Conservation (phyloP, 2,329 filamentous ascomycete species). For the Daldinia sp. region DNA sequence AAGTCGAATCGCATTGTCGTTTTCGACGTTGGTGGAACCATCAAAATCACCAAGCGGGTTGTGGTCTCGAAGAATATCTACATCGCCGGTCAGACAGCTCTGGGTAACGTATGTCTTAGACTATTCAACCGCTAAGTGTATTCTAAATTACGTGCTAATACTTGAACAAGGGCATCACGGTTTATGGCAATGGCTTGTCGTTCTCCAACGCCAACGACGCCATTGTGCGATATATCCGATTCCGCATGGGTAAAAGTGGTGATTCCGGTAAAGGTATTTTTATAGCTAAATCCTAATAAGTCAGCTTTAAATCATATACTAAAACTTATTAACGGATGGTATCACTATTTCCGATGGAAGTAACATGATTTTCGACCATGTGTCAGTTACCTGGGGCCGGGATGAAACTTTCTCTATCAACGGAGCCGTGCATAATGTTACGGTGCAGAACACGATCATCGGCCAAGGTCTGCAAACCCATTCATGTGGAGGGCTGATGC, state of each 20-base stretch:
- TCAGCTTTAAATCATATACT: not conserved
- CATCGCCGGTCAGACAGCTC: conserved; percentile 61
- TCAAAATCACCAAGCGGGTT: conserved; percentile 56
- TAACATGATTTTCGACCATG: conserved; percentile 65
- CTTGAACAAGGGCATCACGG: conserved; percentile 52
- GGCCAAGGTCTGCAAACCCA: conserved; percentile 62
- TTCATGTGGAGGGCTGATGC: conserved; percentile 60
- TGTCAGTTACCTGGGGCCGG: conserved; percentile 62
- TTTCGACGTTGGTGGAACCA: conserved; percentile 59
- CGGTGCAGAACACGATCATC: conserved; percentile 62
- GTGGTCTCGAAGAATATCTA: conserved; percentile 57
- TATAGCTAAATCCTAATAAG: not conserved
- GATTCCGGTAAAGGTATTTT: conserved; percentile 54
- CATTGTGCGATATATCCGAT: conserved; percentile 63
- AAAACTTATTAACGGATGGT: conserved; percentile 49
- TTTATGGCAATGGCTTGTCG: conserved; percentile 63
- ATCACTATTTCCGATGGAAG: conserved; percentile 61
- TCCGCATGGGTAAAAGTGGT: conserved; percentile 61
- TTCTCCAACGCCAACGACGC: conserved; percentile 61
- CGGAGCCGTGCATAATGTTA: conserved; percentile 57
- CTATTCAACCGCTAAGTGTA: not conserved
- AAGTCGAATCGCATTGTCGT: conserved; percentile 57
- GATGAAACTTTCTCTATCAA: conserved; percentile 64
- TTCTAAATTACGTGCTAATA: not conserved
- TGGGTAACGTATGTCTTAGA: conserved; percentile 48